Conservation (phyloP, 352 stramenopile genomes). For the Phytophthora lateralis region DNA sequence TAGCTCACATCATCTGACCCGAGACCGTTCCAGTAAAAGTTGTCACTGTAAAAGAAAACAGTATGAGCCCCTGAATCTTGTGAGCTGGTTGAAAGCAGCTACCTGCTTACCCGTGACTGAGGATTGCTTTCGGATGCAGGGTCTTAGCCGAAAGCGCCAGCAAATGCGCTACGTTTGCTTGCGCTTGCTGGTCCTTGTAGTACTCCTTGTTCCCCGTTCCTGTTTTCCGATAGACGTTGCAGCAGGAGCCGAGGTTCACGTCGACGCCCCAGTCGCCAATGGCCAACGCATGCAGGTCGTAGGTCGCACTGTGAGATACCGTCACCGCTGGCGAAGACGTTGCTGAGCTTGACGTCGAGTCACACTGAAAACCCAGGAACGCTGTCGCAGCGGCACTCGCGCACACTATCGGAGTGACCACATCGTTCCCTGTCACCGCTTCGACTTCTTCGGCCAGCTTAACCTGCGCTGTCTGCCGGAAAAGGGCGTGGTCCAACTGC, state of each 20-base stretch:
- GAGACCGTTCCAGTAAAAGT: conserved; percentile 78
- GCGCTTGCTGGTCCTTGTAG: conserved; percentile 77
- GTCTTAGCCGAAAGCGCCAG: conserved; percentile 63
- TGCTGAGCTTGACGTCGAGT: conserved; percentile 12
- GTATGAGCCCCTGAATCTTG: conserved; percentile 1
- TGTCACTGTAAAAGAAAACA: conserved; percentile 37
- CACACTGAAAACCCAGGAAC: conserved; percentile 58
- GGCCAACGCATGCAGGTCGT: conserved; percentile 63
- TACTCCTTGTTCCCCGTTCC: conserved; percentile 59
- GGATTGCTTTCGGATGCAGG: conserved; percentile 64
- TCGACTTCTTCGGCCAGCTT: conserved; percentile 18
- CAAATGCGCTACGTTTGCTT: conserved; percentile 66
- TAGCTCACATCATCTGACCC: conserved; percentile 69
- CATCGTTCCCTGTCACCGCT: conserved; percentile 20
- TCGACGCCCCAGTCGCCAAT: conserved; percentile 78
- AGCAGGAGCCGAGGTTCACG: conserved; percentile 68
- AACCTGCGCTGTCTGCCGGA: conserved; percentile 15
- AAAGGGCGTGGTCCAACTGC: neutral
- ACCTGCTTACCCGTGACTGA: conserved; percentile 54
- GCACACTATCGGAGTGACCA: conserved; percentile 54
- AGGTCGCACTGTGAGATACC: conserved; percentile 47
- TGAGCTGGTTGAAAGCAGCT: neutral
- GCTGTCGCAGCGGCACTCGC: conserved; percentile 37
- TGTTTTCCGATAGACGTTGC: conserved; percentile 71
- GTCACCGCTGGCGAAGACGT: conserved; percentile 24